phyloP scores from a whole-genome alignment of 331 rosid genomes.

The Quercus phellos region DNA sequence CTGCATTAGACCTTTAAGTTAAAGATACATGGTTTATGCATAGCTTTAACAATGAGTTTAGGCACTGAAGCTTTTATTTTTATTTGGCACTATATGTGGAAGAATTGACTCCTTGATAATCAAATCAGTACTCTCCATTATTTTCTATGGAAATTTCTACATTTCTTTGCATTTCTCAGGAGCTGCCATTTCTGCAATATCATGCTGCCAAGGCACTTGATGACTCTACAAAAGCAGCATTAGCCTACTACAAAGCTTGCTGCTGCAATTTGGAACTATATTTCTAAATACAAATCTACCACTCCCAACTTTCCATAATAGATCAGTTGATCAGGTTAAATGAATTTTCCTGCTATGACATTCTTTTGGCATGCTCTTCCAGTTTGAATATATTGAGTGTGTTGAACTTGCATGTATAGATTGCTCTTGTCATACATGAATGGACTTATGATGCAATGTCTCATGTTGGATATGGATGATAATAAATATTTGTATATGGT shows the following conservation, averaged over 20 bases:
- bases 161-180: constrained; percentile 43
- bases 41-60: background rate
- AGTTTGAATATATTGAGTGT: constrained; percentile 19
- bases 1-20: background rate
- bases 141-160: background rate
- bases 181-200: constrained; percentile 64
- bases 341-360: background rate
- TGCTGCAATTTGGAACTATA: constrained; percentile 58
- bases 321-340: constrained; percentile 84
- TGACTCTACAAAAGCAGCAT: constrained; percentile 22
- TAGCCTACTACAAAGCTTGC: constrained; percentile 70
- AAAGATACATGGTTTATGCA: background rate
- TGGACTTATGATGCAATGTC: constrained; percentile 99
- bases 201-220: constrained; percentile 54
- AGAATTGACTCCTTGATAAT: background rate
- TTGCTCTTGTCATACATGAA: constrained; percentile 92
- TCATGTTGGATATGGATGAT: constrained; percentile 79
- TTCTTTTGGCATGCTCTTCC: background rate
- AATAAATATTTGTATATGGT: constrained; percentile 79
- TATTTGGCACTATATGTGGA: background rate
- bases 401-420: constrained; percentile 38
- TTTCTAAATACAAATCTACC: constrained; percentile 70
- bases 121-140: background rate
- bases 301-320: constrained; percentile 77
- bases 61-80: background rate